Conservation (phyloP, 768 basidiomycete species). For the Boletus rubroflammeus region DNA sequence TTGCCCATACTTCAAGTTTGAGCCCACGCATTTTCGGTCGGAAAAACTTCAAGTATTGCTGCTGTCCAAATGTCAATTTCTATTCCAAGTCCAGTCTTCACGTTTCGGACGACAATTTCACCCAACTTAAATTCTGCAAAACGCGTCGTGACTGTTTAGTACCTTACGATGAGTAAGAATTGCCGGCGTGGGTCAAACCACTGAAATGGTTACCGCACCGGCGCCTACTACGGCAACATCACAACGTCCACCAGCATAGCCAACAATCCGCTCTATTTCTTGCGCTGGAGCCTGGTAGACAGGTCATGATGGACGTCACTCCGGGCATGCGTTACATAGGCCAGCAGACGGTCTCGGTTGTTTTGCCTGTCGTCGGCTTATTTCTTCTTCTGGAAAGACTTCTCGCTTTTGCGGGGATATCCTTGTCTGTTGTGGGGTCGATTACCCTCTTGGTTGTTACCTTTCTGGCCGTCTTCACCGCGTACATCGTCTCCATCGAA, state of each 20-base stretch:
- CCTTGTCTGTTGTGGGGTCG: slow-evolving; percentile 3
- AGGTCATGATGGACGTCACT: not conserved
- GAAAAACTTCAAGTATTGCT: no score
- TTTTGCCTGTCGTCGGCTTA: slow-evolving; percentile 13
- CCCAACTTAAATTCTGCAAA: no score
- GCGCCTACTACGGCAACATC: not conserved
- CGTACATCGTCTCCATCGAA: not conserved
- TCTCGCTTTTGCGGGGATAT: slow-evolving; percentile 9
- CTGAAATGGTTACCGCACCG: no score
- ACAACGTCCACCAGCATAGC: not conserved
- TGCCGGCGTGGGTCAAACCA: not conserved
- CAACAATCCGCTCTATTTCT: not conserved
- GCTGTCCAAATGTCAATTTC: no score
- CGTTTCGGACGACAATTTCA: no score
- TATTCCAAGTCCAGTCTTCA: no score
- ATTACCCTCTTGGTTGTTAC: slow-evolving; percentile 3
- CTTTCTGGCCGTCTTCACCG: slow-evolving; percentile 1
- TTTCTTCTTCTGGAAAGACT: slow-evolving; percentile 11
- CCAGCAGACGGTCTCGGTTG: slow-evolving; percentile 10
- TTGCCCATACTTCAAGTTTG: no score
- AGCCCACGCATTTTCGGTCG: no score
- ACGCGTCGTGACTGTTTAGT: no score
- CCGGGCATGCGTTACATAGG: slow-evolving; percentile 25
- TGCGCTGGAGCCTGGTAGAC: not conserved
- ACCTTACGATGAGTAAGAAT: not conserved